phyloP scores from a whole-genome alignment of 2,329 filamentous ascomycete species.

The Cordyceps fumosorosea region DNA sequence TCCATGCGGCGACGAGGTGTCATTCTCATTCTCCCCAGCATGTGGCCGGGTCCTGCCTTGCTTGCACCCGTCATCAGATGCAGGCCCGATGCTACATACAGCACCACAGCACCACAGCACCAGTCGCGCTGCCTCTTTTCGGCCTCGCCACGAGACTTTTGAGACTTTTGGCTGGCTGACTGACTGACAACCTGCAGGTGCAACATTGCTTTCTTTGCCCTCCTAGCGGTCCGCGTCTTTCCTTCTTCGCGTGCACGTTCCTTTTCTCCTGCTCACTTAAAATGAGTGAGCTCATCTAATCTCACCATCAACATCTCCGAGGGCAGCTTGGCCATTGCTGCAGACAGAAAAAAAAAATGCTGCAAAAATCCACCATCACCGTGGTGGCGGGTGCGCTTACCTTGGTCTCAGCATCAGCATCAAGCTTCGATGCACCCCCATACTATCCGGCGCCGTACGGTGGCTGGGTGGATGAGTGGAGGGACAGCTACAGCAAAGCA shows the following conservation, averaged over 20 bases:
- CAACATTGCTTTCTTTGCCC: background rate
- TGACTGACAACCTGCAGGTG: background rate
- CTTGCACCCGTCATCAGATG: constrained; percentile 5
- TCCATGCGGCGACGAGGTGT: background rate
- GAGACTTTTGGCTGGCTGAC: background rate
- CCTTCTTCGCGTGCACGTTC: background rate
- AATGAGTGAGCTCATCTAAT: background rate
- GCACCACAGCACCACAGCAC: background rate
- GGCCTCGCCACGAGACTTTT: background rate
- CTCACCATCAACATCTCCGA: background rate
- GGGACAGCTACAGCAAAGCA: constrained; percentile 63
- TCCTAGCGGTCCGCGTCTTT: background rate
- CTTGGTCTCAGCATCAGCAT: background rate
- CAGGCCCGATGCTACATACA: background rate
- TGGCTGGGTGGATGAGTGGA: constrained; percentile 65
- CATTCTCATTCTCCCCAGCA: background rate
- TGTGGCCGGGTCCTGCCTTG: background rate
- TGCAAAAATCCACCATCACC: background rate
- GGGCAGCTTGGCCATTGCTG: background rate
- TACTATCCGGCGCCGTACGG: constrained; percentile 69
- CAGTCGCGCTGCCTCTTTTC: background rate
- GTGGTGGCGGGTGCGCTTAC: background rate
- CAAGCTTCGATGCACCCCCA: constrained; percentile 36
- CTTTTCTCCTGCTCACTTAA: background rate
- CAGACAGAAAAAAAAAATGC: background rate